Percentiles rank a stretch among this genome's conserved stretches.
Evolutionary conservation across 2,329 filamentous ascomycete species (phyloP).

Genomic region (Parastagonospora nodorum): DNA sequence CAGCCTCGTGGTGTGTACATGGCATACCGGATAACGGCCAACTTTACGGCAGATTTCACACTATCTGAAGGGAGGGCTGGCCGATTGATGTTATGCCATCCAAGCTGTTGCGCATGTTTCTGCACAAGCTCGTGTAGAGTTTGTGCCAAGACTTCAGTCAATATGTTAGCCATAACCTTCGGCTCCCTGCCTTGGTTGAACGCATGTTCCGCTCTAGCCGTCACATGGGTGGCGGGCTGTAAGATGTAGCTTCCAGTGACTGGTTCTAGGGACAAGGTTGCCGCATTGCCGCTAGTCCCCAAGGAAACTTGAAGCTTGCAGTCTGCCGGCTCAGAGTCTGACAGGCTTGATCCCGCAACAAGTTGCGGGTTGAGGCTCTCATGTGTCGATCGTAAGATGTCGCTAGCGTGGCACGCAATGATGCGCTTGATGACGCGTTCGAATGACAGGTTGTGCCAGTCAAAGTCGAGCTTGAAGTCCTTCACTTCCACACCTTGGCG

Average conservation of each 20-base stretch:
- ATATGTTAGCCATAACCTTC: conserved; percentile 60
- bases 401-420: conserved; percentile 74
- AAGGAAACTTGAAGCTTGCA: conserved; percentile 73
- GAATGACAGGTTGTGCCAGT: conserved; percentile 70
- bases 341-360: conserved; percentile 62
- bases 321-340: conserved; percentile 65
- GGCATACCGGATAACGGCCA: conserved; percentile 64
- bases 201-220: conserved; percentile 61
- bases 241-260: conserved; percentile 78
- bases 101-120: conserved; percentile 64
- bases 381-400: conserved; percentile 68
- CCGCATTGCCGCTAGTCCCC: conserved; percentile 60
- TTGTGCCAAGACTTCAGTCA: conserved; percentile 68
- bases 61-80: conserved; percentile 53
- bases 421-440: conserved; percentile 75
- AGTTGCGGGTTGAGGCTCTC: conserved; percentile 64
- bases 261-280: conserved; percentile 73
- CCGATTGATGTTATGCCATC: conserved; percentile 61
- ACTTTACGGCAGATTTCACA: conserved; percentile 65
- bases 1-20: conserved; percentile 77
- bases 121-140: conserved; percentile 66
- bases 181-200: conserved; percentile 67
- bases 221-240: conserved; percentile 57
- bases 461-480: conserved; percentile 68
- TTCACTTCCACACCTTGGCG: conserved; percentile 77